Percentiles rank a stretch among this genome's conserved stretches.
Evolutionary conservation across 2,329 filamentous ascomycete genomes (phyloP).

Genomic region (Domatiomyces globalis): DNA sequence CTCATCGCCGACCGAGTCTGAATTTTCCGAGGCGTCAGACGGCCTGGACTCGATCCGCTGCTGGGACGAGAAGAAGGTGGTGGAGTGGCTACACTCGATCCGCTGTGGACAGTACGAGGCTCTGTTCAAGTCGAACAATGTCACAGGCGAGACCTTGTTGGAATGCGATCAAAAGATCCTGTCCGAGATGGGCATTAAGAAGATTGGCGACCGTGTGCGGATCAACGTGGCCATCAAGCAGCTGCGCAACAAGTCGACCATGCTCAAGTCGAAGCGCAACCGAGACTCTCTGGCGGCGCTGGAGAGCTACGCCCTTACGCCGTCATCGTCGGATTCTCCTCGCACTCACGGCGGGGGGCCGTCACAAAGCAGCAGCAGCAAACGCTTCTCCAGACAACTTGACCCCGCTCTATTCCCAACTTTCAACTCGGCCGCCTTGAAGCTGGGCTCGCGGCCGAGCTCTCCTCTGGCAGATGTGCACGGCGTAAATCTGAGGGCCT

Average conservation of each 20-base stretch:
- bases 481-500: constrained; percentile 36
- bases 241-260: constrained; percentile 59
- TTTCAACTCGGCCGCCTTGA: constrained; percentile 34
- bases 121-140: constrained; percentile 81
- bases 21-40: constrained; percentile 69
- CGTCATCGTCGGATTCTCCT: constrained; percentile 51
- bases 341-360: constrained; percentile 46
- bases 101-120: constrained; percentile 90
- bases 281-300: constrained; percentile 75
- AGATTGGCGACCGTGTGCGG: constrained; percentile 88
- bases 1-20: constrained; percentile 76
- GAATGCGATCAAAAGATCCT: constrained; percentile 95
- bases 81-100: constrained; percentile 79
- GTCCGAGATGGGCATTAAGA: constrained; percentile 96
- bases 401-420: constrained; percentile 25
- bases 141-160: constrained; percentile 90
- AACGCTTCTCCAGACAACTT: constrained; percentile 44
- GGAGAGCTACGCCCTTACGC: constrained; percentile 45
- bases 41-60: constrained; percentile 52
- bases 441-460: constrained; percentile 50
- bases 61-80: constrained; percentile 60
- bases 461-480: constrained; percentile 54
- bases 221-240: constrained; percentile 78
- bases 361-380: constrained; percentile 38
- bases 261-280: constrained; percentile 69